phyloP scores from a whole-genome alignment of 352 stramenopile genomes.

The Phytophthora tubulina region DNA sequence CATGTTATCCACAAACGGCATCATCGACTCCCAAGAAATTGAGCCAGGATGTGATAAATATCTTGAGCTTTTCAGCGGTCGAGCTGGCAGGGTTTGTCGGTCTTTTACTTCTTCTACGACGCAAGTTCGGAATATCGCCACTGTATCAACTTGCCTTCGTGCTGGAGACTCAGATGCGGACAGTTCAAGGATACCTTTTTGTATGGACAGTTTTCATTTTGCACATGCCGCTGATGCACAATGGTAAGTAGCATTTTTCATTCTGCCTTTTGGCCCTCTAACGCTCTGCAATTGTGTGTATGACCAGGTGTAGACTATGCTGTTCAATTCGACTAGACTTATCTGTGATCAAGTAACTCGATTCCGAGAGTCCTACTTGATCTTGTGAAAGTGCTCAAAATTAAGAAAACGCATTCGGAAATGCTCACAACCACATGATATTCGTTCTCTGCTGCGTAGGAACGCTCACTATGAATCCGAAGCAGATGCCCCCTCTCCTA shows the following conservation, averaged over 20 bases:
- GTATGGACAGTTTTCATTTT: slow-evolving; percentile 35
- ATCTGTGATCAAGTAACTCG: too few relatives aligned
- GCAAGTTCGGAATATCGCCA: slow-evolving; percentile 34
- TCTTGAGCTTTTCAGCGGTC: slow-evolving; percentile 27
- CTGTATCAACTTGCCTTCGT: slow-evolving; percentile 37
- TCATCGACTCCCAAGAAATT: slow-evolving; percentile 18
- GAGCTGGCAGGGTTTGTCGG: slow-evolving; percentile 29
- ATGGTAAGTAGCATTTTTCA: slow-evolving; percentile 21
- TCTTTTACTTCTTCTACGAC: slow-evolving; percentile 24
- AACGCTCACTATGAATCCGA: background rate
- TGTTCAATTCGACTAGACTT: slow-evolving; percentile 10
- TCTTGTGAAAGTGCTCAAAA: too few relatives aligned
- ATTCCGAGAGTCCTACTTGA: too few relatives aligned
- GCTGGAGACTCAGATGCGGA: slow-evolving; percentile 26
- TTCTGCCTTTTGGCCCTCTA: background rate
- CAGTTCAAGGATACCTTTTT: slow-evolving; percentile 28
- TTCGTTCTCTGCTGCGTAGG: background rate
- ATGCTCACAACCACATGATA: background rate
- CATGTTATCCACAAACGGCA: slow-evolving; percentile 38
- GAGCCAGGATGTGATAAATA: slow-evolving; percentile 17
- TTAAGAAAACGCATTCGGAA: too few relatives aligned
- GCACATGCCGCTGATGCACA: slow-evolving; percentile 31
- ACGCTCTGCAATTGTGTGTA: background rate
- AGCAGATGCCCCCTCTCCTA: background rate
- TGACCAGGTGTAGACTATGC: slow-evolving; percentile 22